Conservation (phyloP, 257 asterid genomes). For the Pogostemon cablin region DNA sequence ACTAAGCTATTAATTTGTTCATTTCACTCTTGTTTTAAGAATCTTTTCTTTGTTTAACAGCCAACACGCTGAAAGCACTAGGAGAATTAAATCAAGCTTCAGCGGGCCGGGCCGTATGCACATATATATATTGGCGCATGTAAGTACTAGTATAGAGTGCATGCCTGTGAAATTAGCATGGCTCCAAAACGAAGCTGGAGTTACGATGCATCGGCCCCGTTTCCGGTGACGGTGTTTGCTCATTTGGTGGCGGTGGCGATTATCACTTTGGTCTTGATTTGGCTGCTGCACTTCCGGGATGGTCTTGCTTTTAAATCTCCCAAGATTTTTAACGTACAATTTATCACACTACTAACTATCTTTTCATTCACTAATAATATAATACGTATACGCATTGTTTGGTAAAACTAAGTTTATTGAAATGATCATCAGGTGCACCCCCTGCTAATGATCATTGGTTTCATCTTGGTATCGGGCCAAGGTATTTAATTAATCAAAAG, state of each 20-base stretch:
- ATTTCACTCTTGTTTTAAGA: not conserved
- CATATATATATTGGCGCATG: not conserved
- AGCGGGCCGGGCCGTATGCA: not conserved
- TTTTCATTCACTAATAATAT: not conserved
- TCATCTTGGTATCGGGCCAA: slow-evolving; percentile 56
- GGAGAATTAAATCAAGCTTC: not conserved
- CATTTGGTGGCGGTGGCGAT: slow-evolving; percentile 51
- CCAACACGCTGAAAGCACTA: not conserved
- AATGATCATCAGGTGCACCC: slow-evolving; percentile 57
- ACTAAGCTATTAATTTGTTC: not conserved
- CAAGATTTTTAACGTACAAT: slow-evolving; percentile 59
- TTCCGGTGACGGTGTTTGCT: slow-evolving; percentile 46
- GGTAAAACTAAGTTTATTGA: not conserved
- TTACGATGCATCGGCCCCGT: slow-evolving; percentile 29
- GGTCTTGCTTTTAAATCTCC: slow-evolving; percentile 55
- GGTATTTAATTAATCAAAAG: slow-evolving; percentile 36
- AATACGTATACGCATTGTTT: not conserved
- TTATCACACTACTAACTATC: not conserved
- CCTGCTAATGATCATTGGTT: slow-evolving; percentile 62
- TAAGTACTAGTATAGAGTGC: not conserved
- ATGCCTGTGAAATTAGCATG: slow-evolving; percentile 25
- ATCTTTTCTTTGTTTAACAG: not conserved
- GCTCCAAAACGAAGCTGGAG: slow-evolving; percentile 37
- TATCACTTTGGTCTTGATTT: slow-evolving; percentile 46
- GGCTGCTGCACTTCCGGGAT: slow-evolving; percentile 65